Evolutionary conservation across 371 early-diverging fungal genomes (phyloP).

Genomic region (Syncephalis fuscata): DNA sequence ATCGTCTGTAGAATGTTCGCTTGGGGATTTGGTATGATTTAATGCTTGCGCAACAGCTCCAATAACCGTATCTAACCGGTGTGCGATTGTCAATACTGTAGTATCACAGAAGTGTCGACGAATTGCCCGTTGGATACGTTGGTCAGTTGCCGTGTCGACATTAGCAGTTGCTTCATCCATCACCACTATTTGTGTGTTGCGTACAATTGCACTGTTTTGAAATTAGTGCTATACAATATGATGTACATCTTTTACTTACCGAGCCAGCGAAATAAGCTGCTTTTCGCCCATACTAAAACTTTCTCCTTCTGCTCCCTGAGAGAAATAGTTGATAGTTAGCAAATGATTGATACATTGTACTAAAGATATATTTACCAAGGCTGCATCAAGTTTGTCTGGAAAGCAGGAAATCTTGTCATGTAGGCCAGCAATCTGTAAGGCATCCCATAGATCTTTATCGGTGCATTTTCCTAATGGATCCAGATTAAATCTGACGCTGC

Average conservation of each 20-base stretch:
- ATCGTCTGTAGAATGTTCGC: too few relatives aligned
- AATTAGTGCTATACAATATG: too few relatives aligned
- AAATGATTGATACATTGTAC: too few relatives aligned
- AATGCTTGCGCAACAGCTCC: slow-evolving; percentile 1
- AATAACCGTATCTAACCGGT: slow-evolving; percentile 49
- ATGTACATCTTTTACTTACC: too few relatives aligned
- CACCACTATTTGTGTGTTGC: slow-evolving; percentile 30
- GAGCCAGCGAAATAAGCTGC: slow-evolving; percentile 24
- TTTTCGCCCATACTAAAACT: slow-evolving; percentile 39
- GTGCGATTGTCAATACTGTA: slow-evolving; percentile 40
- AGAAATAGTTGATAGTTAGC: too few relatives aligned
- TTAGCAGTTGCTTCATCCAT: slow-evolving; percentile 46
- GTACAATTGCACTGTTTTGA: slow-evolving; percentile 15
- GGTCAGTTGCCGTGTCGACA: slow-evolving; percentile 31
- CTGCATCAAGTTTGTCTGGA: slow-evolving; percentile 26
- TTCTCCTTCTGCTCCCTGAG: slow-evolving; percentile 19
- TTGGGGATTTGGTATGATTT: too few relatives aligned
- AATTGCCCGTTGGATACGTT: slow-evolving; percentile 23
- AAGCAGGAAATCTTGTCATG: slow-evolving; percentile 20
- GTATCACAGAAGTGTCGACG: slow-evolving; percentile 17
- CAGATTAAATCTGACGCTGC: slow-evolving; percentile 47
- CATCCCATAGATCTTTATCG: slow-evolving; percentile 62
- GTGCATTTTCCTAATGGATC: slow-evolving; percentile 41
- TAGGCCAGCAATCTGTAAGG: slow-evolving; percentile 34
- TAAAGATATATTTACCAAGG: too few relatives aligned